Evolutionary conservation across 306 rosid species (phyloP), one percentile per base, ranked within the genome.

Genomic region (Citrullus colocynthis): DNA sequence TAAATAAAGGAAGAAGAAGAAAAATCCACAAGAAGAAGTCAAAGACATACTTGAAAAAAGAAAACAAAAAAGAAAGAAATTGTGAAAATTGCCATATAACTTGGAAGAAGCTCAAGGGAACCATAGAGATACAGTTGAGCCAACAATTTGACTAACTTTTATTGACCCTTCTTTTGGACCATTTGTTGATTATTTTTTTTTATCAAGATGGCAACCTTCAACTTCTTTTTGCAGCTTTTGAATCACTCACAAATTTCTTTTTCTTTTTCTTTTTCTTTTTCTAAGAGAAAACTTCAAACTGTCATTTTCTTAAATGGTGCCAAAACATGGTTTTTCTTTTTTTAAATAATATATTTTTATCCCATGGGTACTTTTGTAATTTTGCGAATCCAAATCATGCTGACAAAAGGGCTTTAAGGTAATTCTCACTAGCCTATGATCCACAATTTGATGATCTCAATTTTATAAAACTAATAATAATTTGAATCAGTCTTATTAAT

Each of bases 151-250:
- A 41, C 74, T 9, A 9, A 11, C 76, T 72, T 72, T 72, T 28
- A 15, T 45, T 45, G 76, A 72, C 76, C 24, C 20, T 72, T 72
- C 76, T 72, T 72, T 72, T 72, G 76, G 76, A 72, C 76, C 59
- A 71, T 42, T 66, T 66, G 52, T 66, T 66, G 9, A 66, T 66
- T 41, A 66, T 66, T 41, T 5, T 62, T 13, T 48, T 10, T 7
- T 15, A 10, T 39, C 42, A 18, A 37, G 34, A 69, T 42, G 34
- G 74, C 34, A 67, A 70, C 57, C 56, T 66, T 45, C 57, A 70
- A 14, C 76, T 21, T 71, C 59, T 28, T 71, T 67, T 28, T 30
- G 58, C 76, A 71, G 59, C 76, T 72, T 72, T 72, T 72, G 42
- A 49, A 72, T 49, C 42, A 7, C 13, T 28, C 15, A 6, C 42